Evolutionary conservation across 805 yeast genomes (phyloP), one percentile per base, ranked within the genome.

Genomic region (Candida caryicola): DNA sequence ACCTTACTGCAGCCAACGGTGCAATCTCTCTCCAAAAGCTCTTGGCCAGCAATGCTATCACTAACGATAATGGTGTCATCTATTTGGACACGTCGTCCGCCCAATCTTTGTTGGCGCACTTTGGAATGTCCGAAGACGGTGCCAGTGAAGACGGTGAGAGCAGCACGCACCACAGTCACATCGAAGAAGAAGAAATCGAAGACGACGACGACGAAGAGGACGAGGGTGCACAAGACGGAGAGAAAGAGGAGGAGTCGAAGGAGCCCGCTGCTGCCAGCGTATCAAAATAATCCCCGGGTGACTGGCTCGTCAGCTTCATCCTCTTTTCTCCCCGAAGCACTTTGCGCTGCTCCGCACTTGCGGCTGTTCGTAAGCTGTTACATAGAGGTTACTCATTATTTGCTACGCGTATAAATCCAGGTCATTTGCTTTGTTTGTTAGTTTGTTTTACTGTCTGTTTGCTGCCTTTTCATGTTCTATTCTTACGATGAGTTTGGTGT

Each of bases 21-120:
- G 69, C 71, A 38, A 64, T 69, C 29, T 66, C 73, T 14, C 65
- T 69, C 41, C 73, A 69, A 51, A 64, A 65, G 45, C 60, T 69
- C 44, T 64, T 69, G 49, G 67, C 72, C 33, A 62, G 66, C 36
- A 73, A 76, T 43, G 76, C 74, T 34, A 66, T 76, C 40, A 71
- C 79, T 33, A 76, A 77, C 40, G 77, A 76, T 46, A 77, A 80
- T 52, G 84, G 84, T 30, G 82, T 81, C 18, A 76, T 81, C 36
- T 81, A 79, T 55, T 69, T 81, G 46, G 83, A 80, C 51, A 79
- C 80, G 5, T 65, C 81, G 26, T 72, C 81, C 8, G 75, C 84
- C 17, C 77, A 78, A 42, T 77, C 81, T n/a, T 73, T 81, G 51
- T 64, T 81, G 52, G 82, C 82, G 25, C 71, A 69, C 40, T 69